Evolutionary conservation across 2,329 filamentous ascomycete species (phyloP), one percentile per base, ranked within the genome.

Genomic region (Penicillium olsonii): DNA sequence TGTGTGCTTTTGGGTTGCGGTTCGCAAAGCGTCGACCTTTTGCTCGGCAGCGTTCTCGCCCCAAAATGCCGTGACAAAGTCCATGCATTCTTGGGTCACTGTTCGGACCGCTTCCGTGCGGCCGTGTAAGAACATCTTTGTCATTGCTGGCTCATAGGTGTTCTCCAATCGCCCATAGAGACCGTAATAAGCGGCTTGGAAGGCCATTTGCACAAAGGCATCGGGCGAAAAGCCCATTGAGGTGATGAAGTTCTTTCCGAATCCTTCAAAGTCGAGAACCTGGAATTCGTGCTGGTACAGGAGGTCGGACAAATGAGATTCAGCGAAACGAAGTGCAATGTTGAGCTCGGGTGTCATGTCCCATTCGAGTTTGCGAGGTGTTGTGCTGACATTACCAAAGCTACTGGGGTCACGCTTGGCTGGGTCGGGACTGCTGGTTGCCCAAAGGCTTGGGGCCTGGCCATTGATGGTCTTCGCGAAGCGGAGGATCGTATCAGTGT

Each of bases 81-180:
- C 81, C n/a, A 91, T 82, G 0, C 87, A 87, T 56, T 95, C 91
- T 0, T 84, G 80, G 0, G 91, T 90, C 1, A 96, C 92, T 0
- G 89, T 85, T 38, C 94, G 84, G 56, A 99, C 87, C 4, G 94
- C 92, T 73, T 99, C 94, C 0, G 94, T 99, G 38, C 94, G 87
- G 10, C 94, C 94, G 67, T 97, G 94, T 52, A 95, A 83, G 73
- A 84, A 99, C 51, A 87, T 78, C 71, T 99, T 99, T 43, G 94
- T 99, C 94, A 99, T 97, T 35, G 94, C 92, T 7, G 94, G 94
- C 71, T 99, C 94, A 68, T 99, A 99, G 0, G 92, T 94, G 67
- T 90, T 95, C 70, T 97, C 94, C 1, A 96, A 84, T 4, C 90
- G 85, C 3, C 94, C 94, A 62, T 97, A 99, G 7, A 99, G 80